Conservation (phyloP, 2,329 filamentous ascomycete genomes). For the Alternaria longipes region DNA sequence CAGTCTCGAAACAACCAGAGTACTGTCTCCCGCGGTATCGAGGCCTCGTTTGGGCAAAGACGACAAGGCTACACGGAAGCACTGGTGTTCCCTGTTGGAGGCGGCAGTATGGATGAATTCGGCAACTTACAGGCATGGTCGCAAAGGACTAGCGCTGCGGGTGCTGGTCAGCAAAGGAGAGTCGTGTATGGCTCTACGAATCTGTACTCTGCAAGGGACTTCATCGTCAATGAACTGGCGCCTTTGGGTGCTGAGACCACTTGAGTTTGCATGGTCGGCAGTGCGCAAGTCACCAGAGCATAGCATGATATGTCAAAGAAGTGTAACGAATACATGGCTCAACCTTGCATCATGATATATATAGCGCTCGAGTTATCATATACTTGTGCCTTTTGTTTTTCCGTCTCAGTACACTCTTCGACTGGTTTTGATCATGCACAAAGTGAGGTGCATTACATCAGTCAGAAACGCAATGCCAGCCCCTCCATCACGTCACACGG, state of each 20-base stretch:
- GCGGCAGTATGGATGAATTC: constrained; percentile 94
- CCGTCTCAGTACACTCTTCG: not conserved
- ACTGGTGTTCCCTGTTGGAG: constrained; percentile 90
- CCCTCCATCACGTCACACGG: no score
- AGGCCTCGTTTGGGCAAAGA: constrained; percentile 88
- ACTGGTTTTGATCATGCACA: not conserved
- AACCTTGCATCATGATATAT: not conserved
- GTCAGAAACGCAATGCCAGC: no score
- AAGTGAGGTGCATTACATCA: no score
- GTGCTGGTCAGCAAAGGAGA: constrained; percentile 71
- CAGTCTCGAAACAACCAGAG: constrained; percentile 54
- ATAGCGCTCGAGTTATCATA: not conserved
- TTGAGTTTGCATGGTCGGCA: constrained; percentile 16
- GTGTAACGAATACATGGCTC: not conserved
- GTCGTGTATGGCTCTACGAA: constrained; percentile 96
- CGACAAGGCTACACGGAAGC: constrained; percentile 89
- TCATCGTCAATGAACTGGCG: constrained; percentile 65
- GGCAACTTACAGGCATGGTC: constrained; percentile 94
- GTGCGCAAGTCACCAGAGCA: no score
- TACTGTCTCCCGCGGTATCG: constrained; percentile 66
- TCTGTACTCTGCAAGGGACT: constrained; percentile 69
- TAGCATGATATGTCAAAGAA: not conserved
- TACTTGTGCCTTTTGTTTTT: not conserved
- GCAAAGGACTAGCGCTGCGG: constrained; percentile 71
- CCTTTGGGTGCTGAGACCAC: constrained; percentile 63